Conservation (phyloP, 2,329 filamentous ascomycete genomes). For the Calcarisporium arbuscula region DNA sequence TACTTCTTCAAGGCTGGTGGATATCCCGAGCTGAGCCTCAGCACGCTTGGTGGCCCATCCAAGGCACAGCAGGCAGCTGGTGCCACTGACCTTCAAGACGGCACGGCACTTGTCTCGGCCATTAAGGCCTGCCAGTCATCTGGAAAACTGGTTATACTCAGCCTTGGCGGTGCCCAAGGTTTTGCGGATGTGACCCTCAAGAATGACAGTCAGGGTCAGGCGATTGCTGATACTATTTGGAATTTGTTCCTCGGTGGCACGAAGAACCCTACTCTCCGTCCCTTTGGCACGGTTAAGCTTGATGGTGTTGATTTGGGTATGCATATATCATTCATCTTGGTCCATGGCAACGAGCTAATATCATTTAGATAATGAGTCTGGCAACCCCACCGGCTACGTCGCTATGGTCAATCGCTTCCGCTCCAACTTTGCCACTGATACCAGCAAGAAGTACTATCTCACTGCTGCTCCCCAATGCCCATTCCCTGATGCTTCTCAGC, state of each 20-base stretch:
- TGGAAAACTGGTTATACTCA: conserved; percentile 64
- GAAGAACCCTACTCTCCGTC: conserved; percentile 43
- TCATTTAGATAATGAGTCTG: conserved; percentile 46
- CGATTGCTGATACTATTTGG: conserved; percentile 59
- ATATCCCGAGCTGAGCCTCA: conserved; percentile 5
- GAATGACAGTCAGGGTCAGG: conserved; percentile 36
- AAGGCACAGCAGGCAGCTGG: conserved; percentile 13
- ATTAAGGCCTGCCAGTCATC: conserved; percentile 53
- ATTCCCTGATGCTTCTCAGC: conserved; percentile 51
- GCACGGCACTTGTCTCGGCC: conserved; percentile 11
- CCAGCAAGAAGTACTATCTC: conserved; percentile 11
- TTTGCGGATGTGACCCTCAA: conserved; percentile 57
- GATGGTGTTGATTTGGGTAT: conserved; percentile 63
- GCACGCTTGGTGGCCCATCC: conserved; percentile 7
- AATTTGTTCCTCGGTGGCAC: conserved; percentile 52
- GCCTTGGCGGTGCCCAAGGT: conserved; percentile 62
- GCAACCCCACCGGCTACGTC: conserved; percentile 52
- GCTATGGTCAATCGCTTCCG: conserved; percentile 53
- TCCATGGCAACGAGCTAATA: neutral
- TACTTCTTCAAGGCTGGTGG: conserved; percentile 13
- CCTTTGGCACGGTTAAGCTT: conserved; percentile 59
- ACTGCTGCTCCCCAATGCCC: conserved; percentile 35
- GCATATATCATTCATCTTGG: neutral
- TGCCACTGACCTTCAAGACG: conserved; percentile 14
- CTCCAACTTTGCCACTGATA: conserved; percentile 29